Conservation (phyloP, 257 asterid species). For the Lycium barbarum region DNA sequence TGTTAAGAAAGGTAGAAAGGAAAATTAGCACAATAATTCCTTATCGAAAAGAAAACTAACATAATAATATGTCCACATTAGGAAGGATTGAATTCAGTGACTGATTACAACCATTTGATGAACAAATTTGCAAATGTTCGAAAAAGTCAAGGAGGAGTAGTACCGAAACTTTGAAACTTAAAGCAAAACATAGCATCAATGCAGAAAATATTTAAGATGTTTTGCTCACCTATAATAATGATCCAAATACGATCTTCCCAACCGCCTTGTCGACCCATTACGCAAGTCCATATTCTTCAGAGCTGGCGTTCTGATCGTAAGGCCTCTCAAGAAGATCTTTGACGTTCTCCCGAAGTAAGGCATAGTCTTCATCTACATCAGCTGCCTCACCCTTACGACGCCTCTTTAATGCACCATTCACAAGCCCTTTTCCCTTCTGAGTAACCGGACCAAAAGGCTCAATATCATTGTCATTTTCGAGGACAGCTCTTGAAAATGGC, state of each 20-base stretch:
- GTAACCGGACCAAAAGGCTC: slow-evolving; percentile 23
- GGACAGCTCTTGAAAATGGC: neutral
- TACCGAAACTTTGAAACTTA: slow-evolving; percentile 2
- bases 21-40: neutral
- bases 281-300: slow-evolving; percentile 25
- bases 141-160: neutral
- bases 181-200: neutral
- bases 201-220: neutral
- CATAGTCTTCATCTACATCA: no score
- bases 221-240: slow-evolving; percentile 11
- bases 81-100: neutral
- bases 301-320: slow-evolving; percentile 22
- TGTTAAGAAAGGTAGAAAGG: neutral
- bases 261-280: neutral
- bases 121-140: neutral
- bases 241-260: slow-evolving; percentile 31
- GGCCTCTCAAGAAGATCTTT: slow-evolving; percentile 28
- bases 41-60: neutral
- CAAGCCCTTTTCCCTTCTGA: neutral
- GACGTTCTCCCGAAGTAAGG: neutral
- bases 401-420: no score
- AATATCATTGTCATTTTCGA: neutral
- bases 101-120: neutral
- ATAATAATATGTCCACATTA: neutral
- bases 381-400: neutral